Base-by-base conservation (phyloP, 23 red algal genomes). In the Gracilaria vermiculophylla region DNA sequence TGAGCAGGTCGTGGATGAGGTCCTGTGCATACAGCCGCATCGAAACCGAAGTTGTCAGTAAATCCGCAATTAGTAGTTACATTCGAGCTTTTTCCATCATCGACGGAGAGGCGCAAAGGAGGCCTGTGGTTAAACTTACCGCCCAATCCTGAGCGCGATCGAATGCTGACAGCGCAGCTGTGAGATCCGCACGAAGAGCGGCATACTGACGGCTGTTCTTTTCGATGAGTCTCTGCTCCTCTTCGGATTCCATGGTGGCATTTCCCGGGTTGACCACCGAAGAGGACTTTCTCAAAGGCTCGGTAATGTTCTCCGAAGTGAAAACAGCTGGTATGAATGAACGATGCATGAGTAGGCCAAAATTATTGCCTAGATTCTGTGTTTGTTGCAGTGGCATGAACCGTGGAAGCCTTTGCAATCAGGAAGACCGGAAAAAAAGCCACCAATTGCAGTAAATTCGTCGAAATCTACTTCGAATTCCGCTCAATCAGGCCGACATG, bases 101-200 rank as follows among this genome's bases (percentile, higher is more conserved):
- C 41, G 29, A 78, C 17, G 52, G 35, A 31, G 12, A 33, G 6
- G 48, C 21, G 23, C 43, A 51, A 20, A 47, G 48, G 23, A 51
- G 7, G 70, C 5, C 8, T 14, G 45, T 50, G 31, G 44, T 27
- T 35, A 23, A 53, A 83, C 79, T 50, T 83, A 83, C 79, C 24
- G 95, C 95, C 95, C 95, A 97, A 82, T 97, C 95, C 31, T 91
- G 78, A 33, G 95, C 95, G 40, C 90, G 90, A 78, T 97, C 95
- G 57, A 97, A 97, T n/a, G 89, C 84, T 10, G 85, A 52, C 2
- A 97, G 85, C 19, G 90, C 90, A n/a, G 89, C 81, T 37, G 83
- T 53, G 37, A 97, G 95, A 77, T 97, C 95, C n/a, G 95, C 79
- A n/a, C 95, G 95, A 44, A 97, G 77, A 25, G 58, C 74, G 15